Conservation (phyloP, 768 basidiomycete genomes). For the Clathrus columnatus region DNA sequence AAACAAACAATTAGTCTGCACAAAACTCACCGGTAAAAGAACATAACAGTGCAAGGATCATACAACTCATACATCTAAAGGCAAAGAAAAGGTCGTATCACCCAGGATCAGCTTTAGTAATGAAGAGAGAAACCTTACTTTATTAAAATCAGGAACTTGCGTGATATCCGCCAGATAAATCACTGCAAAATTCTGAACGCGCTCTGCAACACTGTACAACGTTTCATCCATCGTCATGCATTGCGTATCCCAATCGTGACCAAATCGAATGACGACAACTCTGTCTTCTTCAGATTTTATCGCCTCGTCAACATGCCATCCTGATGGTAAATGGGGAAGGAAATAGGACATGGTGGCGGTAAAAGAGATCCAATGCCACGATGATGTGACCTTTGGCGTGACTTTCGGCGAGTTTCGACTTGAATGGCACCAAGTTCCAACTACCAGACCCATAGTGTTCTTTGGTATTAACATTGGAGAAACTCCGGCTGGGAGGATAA, state of each 20-base stretch:
- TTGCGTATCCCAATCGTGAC: constrained; percentile 86
- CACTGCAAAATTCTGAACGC: constrained; percentile 97
- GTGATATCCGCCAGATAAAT: constrained; percentile 95
- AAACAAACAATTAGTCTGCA: too few relatives aligned
- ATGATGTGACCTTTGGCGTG: not conserved
- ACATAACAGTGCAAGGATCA: constrained; percentile 96
- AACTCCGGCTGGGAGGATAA: constrained; percentile 88
- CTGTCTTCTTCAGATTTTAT: constrained; percentile 98
- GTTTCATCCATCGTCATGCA: constrained; percentile 99
- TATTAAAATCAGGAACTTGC: constrained; percentile 97
- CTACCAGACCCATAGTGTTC: constrained; percentile 77
- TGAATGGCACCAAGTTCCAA: not conserved
- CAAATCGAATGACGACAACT: constrained; percentile 89
- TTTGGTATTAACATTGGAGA: constrained; percentile 97
- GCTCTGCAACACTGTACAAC: constrained; percentile 83
- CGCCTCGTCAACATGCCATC: constrained; percentile 99
- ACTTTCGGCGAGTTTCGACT: not conserved
- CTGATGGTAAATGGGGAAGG: constrained; percentile 79
- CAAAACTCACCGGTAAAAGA: constrained; percentile 87
- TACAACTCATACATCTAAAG: constrained; percentile 96
- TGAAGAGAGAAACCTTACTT: too few relatives aligned
- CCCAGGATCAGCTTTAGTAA: too few relatives aligned
- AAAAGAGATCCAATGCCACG: too few relatives aligned
- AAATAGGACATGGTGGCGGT: constrained; percentile 56
- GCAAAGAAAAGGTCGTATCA: too few relatives aligned